Evolutionary conservation across 1,284 basidiomycete genomes (phyloP), one percentile per base, ranked within the genome.

Genomic region (Cryptococcus maquisensis): DNA sequence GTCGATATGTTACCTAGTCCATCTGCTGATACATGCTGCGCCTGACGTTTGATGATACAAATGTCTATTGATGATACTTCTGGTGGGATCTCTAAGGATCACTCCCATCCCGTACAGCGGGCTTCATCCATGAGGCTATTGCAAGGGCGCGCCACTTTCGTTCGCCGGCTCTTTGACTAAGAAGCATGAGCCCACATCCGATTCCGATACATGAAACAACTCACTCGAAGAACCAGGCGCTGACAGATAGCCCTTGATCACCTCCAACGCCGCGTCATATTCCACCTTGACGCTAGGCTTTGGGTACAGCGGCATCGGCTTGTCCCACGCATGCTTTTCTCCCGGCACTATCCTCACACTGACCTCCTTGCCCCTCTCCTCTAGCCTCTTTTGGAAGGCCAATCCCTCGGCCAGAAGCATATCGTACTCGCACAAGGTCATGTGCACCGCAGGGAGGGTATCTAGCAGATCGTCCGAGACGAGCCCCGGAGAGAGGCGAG

Each of bases 291-390:
- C 61, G 40, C 59, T 59, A 35, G 38, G n/a, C 43, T 64, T 63
- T 16, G 52, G 50, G 3, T 35, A 38, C 26, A 60, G 16, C 16
- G 58, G 59, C 4, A 54, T 56, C 5, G 59, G 59, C 42, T 62
- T 65, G 41, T 69, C 64, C 60, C 60, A 69, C 12, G 59, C 66
- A 51, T 69, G 67, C 28, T 54, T 55, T 47, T 63, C 67, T 10
- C 53, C 60, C 15, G 59, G 38, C 7, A 69, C 58, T 47, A 50
- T 43, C 35, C 59, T 28, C 21, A 50, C 47, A 9, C 38, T 47
- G 9, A 61, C 61, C 8, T 53, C 48, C 47, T 59, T 61, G 2
- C 59, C 64, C 40, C 60, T 26, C 9, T 13, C 43, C 48, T 59
- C 24, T 24, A 65, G n/a, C 18, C 62, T 50, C 20, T 60, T 40